Conservation (phyloP, 257 asterid genomes). For the Solanum lignicaule region DNA sequence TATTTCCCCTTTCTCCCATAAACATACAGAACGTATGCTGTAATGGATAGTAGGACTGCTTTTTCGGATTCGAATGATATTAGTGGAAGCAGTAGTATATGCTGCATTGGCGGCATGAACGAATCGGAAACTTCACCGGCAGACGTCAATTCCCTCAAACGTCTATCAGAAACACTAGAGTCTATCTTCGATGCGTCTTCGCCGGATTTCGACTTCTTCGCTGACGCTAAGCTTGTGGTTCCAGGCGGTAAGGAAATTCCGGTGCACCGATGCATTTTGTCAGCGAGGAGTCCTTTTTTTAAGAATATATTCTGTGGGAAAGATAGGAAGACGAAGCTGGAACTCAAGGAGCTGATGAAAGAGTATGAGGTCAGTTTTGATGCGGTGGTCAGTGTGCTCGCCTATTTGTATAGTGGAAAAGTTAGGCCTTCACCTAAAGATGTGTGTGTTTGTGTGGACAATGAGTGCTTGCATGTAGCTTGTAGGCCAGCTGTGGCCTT, state of each 20-base stretch:
- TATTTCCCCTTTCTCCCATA: background rate
- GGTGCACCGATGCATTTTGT: conserved; percentile 75
- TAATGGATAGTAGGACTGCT: conserved; percentile 36
- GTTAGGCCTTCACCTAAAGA: conserved; percentile 48
- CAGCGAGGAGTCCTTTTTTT: conserved; percentile 69
- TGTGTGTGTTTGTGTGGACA: conserved; percentile 70
- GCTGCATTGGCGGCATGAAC: conserved; percentile 39
- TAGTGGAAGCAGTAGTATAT: conserved; percentile 58
- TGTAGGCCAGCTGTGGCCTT: conserved; percentile 70
- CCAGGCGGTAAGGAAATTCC: conserved; percentile 58
- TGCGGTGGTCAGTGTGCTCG: conserved; percentile 53
- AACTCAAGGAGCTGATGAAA: conserved; percentile 64
- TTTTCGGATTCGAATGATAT: conserved; percentile 65
- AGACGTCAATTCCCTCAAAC: conserved; percentile 37
- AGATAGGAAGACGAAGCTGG: conserved; percentile 20
- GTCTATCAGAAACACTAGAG: conserved; percentile 59
- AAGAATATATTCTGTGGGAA: conserved; percentile 32
- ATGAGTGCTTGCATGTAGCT: conserved; percentile 73
- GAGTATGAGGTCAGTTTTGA: conserved; percentile 67
- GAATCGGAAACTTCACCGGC: conserved; percentile 18
- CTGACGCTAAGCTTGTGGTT: conserved; percentile 60
- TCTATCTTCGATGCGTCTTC: conserved; percentile 45
- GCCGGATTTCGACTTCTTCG: conserved; percentile 60
- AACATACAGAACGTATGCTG: background rate
- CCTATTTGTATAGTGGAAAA: conserved; percentile 66